These are phyloP conservation scores for Penicillium brasilianum DNA, from an alignment of 2,329 filamentous ascomycete species.

Conservation along the genomic window DNA sequence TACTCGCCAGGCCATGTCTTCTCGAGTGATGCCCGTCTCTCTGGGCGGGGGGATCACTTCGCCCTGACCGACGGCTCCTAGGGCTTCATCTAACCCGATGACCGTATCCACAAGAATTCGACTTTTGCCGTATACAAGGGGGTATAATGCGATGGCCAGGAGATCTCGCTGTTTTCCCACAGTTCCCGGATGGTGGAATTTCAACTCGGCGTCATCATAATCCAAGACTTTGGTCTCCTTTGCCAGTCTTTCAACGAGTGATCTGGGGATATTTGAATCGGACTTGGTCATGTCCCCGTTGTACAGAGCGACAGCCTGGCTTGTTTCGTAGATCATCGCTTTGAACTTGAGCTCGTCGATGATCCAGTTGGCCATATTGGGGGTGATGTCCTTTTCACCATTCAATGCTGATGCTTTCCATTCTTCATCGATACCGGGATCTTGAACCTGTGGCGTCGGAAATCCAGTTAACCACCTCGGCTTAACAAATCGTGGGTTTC, in stretches of 20 bases:
- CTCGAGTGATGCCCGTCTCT: slow-evolving; percentile 38
- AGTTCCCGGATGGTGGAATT: slow-evolving; percentile 66
- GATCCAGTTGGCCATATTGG: slow-evolving; percentile 46
- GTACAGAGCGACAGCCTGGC: slow-evolving; percentile 51
- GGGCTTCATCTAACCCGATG: slow-evolving; percentile 35
- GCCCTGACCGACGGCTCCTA: slow-evolving; percentile 32
- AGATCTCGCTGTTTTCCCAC: slow-evolving; percentile 64
- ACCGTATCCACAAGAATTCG: slow-evolving; percentile 35
- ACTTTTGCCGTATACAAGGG: slow-evolving; percentile 51
- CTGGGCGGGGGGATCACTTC: slow-evolving; percentile 31
- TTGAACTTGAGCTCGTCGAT: slow-evolving; percentile 59
- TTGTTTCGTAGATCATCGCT: slow-evolving; percentile 51
- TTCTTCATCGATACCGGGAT: slow-evolving; percentile 35
- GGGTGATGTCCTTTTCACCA: slow-evolving; percentile 36
- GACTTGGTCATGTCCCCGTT: slow-evolving; percentile 61
- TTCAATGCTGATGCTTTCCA: slow-evolving; percentile 40
- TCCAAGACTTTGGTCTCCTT: slow-evolving; percentile 56
- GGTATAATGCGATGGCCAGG: slow-evolving; percentile 68
- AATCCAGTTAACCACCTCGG: background rate
- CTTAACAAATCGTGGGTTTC: background rate
- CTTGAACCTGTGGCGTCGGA: slow-evolving; percentile 33
- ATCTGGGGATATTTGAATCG: slow-evolving; percentile 51
- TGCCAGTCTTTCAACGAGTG: slow-evolving; percentile 50
- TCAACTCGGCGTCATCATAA: slow-evolving; percentile 53
- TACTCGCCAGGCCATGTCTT: slow-evolving; percentile 40